Evolutionary conservation across 2,329 filamentous ascomycete species (phyloP).

Genomic region (Sporothrix phasma): DNA sequence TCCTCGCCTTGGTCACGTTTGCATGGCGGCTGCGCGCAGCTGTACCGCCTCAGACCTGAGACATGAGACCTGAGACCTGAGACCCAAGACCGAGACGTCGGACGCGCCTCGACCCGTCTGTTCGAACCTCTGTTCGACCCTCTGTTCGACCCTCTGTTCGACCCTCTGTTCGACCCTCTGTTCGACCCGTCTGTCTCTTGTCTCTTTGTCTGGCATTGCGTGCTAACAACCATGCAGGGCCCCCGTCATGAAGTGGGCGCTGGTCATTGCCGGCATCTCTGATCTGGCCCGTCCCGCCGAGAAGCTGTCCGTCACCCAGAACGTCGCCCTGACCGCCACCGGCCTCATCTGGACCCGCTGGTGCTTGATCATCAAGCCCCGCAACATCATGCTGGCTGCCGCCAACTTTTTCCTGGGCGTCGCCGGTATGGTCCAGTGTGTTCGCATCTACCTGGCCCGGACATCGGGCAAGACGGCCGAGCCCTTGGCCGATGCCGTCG

Average conservation of each 20-base stretch:
- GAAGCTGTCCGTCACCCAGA: constrained; percentile 88
- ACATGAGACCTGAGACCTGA: too few species aligned
- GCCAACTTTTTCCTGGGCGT: constrained; percentile 97
- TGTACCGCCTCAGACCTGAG: too few species aligned
- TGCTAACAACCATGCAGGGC: constrained; percentile 49
- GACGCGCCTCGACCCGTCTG: too few species aligned
- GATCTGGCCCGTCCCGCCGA: constrained; percentile 88
- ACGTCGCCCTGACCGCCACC: constrained; percentile 78
- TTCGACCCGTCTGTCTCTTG: not conserved
- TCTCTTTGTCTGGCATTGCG: not conserved
- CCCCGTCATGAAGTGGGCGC: constrained; percentile 91
- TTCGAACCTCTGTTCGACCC: too few species aligned
- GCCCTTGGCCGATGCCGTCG: not conserved
- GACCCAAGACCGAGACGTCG: too few species aligned
- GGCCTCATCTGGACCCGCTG: constrained; percentile 97
- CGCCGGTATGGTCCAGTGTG: constrained; percentile 74
- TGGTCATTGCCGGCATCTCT: constrained; percentile 84
- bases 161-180: too few species aligned
- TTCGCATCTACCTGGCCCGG: constrained; percentile 53
- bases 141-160: too few species aligned
- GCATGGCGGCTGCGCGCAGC: too few species aligned
- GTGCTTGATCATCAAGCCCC: constrained; percentile 94
- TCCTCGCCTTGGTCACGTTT: not conserved
- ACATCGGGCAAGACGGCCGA: not conserved
- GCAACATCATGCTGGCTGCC: constrained; percentile 86